Percentiles rank a stretch among this genome's conserved stretches.
phyloP scores from a whole-genome alignment of 2,329 filamentous ascomycete species.

The Microdochium nivale region DNA sequence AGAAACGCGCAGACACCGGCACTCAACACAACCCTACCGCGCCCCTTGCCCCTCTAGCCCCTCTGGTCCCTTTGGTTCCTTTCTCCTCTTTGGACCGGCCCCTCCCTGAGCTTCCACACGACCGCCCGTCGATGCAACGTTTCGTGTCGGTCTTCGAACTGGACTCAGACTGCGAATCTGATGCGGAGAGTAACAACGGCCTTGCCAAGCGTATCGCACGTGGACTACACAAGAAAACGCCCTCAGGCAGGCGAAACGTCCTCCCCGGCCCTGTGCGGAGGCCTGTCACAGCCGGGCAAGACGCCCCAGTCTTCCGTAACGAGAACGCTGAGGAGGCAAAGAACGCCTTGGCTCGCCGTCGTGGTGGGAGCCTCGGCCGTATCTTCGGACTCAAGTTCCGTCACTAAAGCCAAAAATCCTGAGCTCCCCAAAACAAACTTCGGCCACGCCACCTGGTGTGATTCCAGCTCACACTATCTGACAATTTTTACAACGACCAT shows the following conservation, averaged over 20 bases:
- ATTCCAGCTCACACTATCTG: not conserved
- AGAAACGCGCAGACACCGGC: not conserved
- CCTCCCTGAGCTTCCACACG: conserved; percentile 11
- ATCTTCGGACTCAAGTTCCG: conserved; percentile 4
- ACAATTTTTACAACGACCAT: not conserved
- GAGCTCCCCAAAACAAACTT: too few species aligned
- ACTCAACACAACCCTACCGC: conserved; percentile 7
- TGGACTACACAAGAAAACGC: conserved; percentile 27
- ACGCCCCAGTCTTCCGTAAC: conserved; percentile 3
- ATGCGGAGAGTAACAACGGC: conserved; percentile 13
- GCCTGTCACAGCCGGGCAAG: conserved; percentile 2
- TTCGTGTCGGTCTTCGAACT: conserved; percentile 38
- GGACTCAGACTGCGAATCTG: conserved; percentile 33
- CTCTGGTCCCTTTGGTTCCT: too few species aligned
- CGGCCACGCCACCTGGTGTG: too few species aligned
- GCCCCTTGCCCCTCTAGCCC: conserved; percentile 9
- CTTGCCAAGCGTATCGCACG: conserved; percentile 31
- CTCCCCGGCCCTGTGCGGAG: conserved; percentile 3
- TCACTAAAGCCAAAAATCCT: not conserved
- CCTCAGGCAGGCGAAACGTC: conserved; percentile 10
- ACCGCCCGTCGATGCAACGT: conserved; percentile 10
- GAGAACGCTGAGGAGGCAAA: conserved; percentile 3
- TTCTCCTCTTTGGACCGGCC: conserved; percentile 4
- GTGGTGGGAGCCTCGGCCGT: conserved; percentile 15
- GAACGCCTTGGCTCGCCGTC: conserved; percentile 9